Base-by-base conservation (phyloP, 345 rosid genomes). In the Hypericum androsaemum region DNA sequence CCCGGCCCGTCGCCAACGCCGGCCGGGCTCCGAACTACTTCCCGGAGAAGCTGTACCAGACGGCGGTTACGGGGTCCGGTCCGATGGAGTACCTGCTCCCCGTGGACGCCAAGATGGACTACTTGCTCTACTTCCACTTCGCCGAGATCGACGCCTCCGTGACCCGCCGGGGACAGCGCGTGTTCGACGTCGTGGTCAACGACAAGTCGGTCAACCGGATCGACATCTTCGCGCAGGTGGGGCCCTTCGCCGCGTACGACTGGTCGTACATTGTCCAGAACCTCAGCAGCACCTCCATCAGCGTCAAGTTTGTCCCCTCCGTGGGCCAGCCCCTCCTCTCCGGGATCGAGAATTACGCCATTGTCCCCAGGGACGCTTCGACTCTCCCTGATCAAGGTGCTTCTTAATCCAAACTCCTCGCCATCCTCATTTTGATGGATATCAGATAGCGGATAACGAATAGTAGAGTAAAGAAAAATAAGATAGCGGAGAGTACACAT, bases 71-170 rank as follows among this genome's bases (percentile, higher is more conserved):
- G 0, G 68, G 66, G 0, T 50, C 67, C 2, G 83, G 87, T 7
- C 64, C 45, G 35, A 43, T 88, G 67, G 81, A 73, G 56, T 88
- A 83, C 52, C 80, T 74, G 38, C 58, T 94, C 53, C 42, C 58
- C 9, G 99, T 94, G 63, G 95, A 94, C 45, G 97, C 99, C 0
- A 88, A 83, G 72, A 67, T 83, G 61, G 97, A 88, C 66, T 94
- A 94, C 71, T 62, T 94, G 76, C 12, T 94, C n/a, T 88, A 90
- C 94, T 76, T 94, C 14, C 99, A 94, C 58, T 94, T 94, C 37
- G 87, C 95, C 9, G 99, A 94, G 86, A 82, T 94, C 65, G 97
- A 88, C 57, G 57, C 74, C 1, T 71, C 67, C 0, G 94, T 94
- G 64, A 82, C 59, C 5, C 79, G 75, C 62, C 77, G 67, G 45